A percentile compares a stretch with the other conserved stretches of the same genome.
phyloP scores from a whole-genome alignment of 2,329 filamentous ascomycete species.

The Epichloe brachyelytri region DNA sequence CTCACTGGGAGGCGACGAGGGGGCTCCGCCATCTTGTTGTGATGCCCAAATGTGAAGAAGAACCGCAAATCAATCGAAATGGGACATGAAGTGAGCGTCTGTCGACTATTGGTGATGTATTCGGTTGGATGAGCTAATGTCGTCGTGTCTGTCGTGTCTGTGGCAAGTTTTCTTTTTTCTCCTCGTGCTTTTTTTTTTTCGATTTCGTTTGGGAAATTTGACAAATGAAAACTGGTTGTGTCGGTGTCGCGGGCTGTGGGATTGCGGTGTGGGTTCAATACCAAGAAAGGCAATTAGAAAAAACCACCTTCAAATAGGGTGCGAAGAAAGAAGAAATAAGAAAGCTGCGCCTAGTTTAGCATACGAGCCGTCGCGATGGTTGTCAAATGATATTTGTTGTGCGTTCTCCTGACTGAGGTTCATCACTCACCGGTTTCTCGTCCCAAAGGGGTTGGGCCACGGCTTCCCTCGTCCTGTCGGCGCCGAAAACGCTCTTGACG shows the following conservation, averaged over 20 bases:
- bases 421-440: conserved; percentile 3
- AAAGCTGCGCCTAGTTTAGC: not conserved
- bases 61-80: not conserved
- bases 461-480: not conserved
- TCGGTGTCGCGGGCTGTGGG: not conserved
- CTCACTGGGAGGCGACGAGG: conserved; percentile 48
- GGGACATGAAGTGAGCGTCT: not conserved
- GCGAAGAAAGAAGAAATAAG: not conserved
- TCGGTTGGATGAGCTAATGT: not conserved
- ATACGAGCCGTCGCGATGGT: not conserved
- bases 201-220: not conserved
- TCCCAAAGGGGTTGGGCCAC: not conserved
- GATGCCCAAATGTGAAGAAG: not conserved
- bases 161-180: not conserved
- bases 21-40: conserved; percentile 38
- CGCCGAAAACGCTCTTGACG: not conserved
- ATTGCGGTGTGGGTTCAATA: not conserved
- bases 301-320: not conserved
- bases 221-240: conserved; percentile 5
- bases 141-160: not conserved
- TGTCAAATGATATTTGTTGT: not conserved
- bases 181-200: not conserved
- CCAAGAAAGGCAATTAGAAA: not conserved
- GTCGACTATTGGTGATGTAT: not conserved
- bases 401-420: not conserved